Evolutionary conservation across 345 rosid species (phyloP).

Genomic region (Isatis tinctoria): DNA sequence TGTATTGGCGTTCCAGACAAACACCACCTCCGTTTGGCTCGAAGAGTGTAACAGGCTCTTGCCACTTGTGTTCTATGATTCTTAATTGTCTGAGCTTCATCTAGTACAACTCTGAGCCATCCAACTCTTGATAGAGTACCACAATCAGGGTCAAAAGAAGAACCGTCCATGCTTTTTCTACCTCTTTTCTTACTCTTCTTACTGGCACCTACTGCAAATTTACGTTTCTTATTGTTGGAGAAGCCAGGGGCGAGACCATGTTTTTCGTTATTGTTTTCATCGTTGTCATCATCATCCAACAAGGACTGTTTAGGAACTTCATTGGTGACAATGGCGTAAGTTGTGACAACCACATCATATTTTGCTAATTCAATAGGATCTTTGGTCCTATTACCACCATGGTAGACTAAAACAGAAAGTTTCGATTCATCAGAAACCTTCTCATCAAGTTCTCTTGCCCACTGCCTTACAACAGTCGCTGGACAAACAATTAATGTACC

Average conservation of each 20-base stretch:
- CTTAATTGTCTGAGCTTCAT: conserved; percentile 98
- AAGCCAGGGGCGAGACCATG: conserved; percentile 58
- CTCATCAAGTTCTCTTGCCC: conserved; percentile 87
- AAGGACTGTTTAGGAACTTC: conserved; percentile 85
- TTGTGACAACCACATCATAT: conserved; percentile 88
- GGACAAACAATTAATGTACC: conserved; percentile 98
- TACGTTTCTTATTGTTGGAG: conserved; percentile 54
- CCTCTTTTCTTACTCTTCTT: conserved; percentile 70
- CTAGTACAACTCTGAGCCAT: conserved; percentile 87
- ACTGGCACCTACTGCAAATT: conserved; percentile 33
- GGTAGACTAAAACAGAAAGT: conserved; percentile 71
- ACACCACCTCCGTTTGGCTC: conserved; percentile 97
- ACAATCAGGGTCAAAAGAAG: conserved; percentile 50
- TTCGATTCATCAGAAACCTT: conserved; percentile 73
- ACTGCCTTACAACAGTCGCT: conserved; percentile 90
- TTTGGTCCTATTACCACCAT: conserved; percentile 88
- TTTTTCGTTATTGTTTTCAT: conserved; percentile 53
- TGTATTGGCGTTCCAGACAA: conserved; percentile 99
- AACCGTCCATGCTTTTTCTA: conserved; percentile 48
- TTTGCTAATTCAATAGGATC: conserved; percentile 77
- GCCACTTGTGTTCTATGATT: conserved; percentile 97
- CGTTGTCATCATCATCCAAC: conserved; percentile 72
- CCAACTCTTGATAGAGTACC: conserved; percentile 79
- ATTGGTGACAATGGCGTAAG: conserved; percentile 77
- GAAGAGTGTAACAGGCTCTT: conserved; percentile 89